phyloP scores from a whole-genome alignment of 2,329 filamentous ascomycete species.

The Seiridium cupressi region DNA sequence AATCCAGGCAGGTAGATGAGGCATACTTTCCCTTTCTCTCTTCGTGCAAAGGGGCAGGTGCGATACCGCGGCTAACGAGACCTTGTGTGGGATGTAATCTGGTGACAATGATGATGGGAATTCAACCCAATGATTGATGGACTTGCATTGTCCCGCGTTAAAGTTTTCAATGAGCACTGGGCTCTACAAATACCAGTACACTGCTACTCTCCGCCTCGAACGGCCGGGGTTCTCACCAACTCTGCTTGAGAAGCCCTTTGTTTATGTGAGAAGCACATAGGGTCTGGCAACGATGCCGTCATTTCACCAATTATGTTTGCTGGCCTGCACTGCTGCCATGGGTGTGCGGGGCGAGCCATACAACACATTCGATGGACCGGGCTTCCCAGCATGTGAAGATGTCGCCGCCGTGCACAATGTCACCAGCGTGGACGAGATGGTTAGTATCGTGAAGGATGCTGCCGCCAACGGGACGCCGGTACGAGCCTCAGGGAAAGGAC shows the following conservation, averaged over 20 bases:
- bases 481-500: constrained; percentile 45
- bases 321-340: neutral
- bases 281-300: constrained; percentile 15
- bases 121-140: neutral
- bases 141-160: neutral
- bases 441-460: constrained; percentile 38
- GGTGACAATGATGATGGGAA: neutral
- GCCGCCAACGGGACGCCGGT: constrained; percentile 36
- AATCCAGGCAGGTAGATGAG: neutral
- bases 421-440: constrained; percentile 42
- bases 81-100: neutral
- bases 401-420: constrained; percentile 43
- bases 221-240: no score
- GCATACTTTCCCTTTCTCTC: neutral
- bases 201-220: no score
- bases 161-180: no score
- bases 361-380: constrained; percentile 50
- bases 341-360: constrained; percentile 21
- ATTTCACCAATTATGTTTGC: constrained; percentile 6
- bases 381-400: constrained; percentile 45
- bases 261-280: neutral
- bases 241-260: no score
- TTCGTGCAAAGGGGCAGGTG: neutral
- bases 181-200: no score
- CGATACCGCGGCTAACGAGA: constrained; percentile 1